Conservation (phyloP, 257 asterid genomes). For the Solanum corneliomulleri region DNA sequence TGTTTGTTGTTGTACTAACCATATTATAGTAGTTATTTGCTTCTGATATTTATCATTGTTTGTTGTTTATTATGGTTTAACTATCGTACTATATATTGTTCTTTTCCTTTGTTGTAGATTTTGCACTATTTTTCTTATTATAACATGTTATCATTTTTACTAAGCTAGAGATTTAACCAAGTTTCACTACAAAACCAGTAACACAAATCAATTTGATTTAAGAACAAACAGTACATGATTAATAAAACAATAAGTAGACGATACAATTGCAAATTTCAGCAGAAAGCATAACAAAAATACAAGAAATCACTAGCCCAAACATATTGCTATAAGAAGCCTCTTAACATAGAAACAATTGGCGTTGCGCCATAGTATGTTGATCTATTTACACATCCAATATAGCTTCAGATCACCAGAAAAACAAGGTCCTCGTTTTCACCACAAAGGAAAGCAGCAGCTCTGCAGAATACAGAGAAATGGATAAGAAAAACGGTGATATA, state of each 20-base stretch:
- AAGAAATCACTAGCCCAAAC: not conserved
- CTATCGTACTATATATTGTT: too few relatives aligned
- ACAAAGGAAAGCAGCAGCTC: slow-evolving; percentile 14
- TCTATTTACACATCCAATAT: slow-evolving; percentile 6
- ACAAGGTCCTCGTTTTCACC: not conserved
- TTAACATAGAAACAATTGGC: not conserved
- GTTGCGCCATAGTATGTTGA: not conserved
- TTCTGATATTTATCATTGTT: too few relatives aligned
- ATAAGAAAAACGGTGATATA: not conserved
- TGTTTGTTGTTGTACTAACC: too few relatives aligned
- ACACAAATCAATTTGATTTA: not conserved
- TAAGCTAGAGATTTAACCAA: not conserved
- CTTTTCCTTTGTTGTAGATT: too few relatives aligned
- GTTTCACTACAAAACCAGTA: not conserved
- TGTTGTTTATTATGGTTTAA: too few relatives aligned
- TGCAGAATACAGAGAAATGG: not conserved
- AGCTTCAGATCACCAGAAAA: not conserved
- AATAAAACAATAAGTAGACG: not conserved
- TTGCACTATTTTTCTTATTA: too few relatives aligned
- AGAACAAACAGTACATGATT: not conserved
- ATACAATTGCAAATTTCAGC: not conserved
- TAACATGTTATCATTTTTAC: not conserved
- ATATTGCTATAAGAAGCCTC: not conserved
- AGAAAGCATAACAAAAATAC: not conserved
- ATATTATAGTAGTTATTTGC: too few relatives aligned